Conservation (phyloP, 2,329 filamentous ascomycete species). For the Aspergillus fructus region DNA sequence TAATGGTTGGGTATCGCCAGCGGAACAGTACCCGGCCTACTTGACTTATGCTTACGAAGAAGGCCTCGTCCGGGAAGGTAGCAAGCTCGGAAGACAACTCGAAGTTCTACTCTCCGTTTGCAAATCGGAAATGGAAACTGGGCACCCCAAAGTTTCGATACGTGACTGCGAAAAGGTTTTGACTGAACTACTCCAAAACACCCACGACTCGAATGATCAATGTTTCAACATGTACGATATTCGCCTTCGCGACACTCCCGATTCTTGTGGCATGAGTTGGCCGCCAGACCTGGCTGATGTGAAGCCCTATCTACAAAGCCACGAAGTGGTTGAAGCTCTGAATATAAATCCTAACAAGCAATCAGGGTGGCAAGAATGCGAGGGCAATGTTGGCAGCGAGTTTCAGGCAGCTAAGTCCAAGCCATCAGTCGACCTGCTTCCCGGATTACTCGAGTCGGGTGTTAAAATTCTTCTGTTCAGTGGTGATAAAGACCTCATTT, state of each 20-base stretch:
- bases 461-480: constrained; percentile 85
- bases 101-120: constrained; percentile 71
- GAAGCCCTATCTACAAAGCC: constrained; percentile 77
- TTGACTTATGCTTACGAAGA: constrained; percentile 77
- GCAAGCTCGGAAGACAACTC: constrained; percentile 62
- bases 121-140: constrained; percentile 58
- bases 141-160: constrained; percentile 65
- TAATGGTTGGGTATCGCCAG: constrained; percentile 94
- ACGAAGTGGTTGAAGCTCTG: constrained; percentile 76
- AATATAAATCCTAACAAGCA: constrained; percentile 80
- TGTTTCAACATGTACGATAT: constrained; percentile 99
- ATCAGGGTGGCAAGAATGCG: constrained; percentile 90
- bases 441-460: constrained; percentile 69
- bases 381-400: constrained; percentile 68
- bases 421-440: constrained; percentile 72
- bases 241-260: constrained; percentile 74
- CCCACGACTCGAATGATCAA: constrained; percentile 54
- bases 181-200: constrained; percentile 67
- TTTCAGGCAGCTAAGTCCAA: constrained; percentile 71
- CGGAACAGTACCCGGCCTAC: constrained; percentile 87
- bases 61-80: constrained; percentile 68
- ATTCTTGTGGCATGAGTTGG: constrained; percentile 97
- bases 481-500: constrained; percentile 90
- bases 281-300: constrained; percentile 78
- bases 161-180: constrained; percentile 74